Percentiles rank a stretch among this genome's conserved stretches.
Conservation (phyloP, 2,329 filamentous ascomycete genomes). For the Pyricularia grisea region DNA sequence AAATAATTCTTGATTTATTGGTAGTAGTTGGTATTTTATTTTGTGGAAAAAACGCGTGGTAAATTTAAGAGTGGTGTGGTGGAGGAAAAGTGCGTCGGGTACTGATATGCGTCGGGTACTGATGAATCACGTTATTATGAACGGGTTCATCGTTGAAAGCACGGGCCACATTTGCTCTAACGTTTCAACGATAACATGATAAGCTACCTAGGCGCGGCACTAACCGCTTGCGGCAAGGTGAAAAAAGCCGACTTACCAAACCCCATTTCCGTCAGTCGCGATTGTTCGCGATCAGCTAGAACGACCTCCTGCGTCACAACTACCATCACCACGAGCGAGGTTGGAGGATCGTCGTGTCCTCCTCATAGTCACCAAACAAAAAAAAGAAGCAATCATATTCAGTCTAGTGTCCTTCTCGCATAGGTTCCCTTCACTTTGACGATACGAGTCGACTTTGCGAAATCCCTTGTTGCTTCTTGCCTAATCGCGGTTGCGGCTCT, state of each 20-base stretch:
- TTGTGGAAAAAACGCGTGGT: too few species aligned
- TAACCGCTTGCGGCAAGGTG: conserved; percentile 1
- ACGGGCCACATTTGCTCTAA: neutral
- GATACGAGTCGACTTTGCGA: neutral
- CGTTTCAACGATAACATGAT: neutral
- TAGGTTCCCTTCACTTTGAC: neutral
- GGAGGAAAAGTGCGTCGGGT: too few species aligned
- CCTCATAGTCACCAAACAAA: neutral
- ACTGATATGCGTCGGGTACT: too few species aligned
- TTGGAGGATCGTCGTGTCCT: neutral
- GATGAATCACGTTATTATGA: too few species aligned
- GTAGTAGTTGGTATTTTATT: too few species aligned
- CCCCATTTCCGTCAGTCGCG: neutral
- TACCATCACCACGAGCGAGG: neutral
- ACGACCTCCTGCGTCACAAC: neutral
- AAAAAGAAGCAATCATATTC: neutral
- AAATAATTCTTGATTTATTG: too few species aligned
- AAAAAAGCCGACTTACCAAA: neutral
- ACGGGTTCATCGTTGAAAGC: too few species aligned
- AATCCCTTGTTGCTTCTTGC: neutral
- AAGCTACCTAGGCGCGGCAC: neutral
- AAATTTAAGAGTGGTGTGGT: too few species aligned
- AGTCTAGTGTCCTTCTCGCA: neutral
- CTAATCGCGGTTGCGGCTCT: neutral
- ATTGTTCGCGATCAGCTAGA: neutral